phyloP scores from a whole-genome alignment of 2,329 filamentous ascomycete species.

The Sarocladium brachiariae region DNA sequence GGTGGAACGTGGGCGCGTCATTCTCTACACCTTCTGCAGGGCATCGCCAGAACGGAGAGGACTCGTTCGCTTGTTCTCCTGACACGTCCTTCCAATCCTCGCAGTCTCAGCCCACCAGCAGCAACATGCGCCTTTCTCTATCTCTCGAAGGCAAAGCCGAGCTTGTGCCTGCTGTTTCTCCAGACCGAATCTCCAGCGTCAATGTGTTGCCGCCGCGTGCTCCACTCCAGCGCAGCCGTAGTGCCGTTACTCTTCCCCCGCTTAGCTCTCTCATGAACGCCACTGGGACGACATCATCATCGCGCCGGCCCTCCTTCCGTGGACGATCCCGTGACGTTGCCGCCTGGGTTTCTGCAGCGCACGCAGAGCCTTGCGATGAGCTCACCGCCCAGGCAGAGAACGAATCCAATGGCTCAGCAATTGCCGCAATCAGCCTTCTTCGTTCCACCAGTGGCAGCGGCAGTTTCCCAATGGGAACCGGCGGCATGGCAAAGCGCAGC shows the following conservation, averaged over 20 bases:
- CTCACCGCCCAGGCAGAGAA: slow-evolving; percentile 75
- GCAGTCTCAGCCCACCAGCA: slow-evolving; percentile 48
- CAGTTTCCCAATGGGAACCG: slow-evolving; percentile 42
- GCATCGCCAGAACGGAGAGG: slow-evolving; percentile 26
- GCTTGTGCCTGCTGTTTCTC: slow-evolving; percentile 48
- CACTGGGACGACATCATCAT: background rate
- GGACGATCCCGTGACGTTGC: slow-evolving; percentile 81
- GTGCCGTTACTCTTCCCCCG: slow-evolving; percentile 42
- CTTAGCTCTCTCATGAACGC: slow-evolving; percentile 6
- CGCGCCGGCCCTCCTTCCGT: slow-evolving; percentile 28
- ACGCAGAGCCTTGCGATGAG: slow-evolving; percentile 70
- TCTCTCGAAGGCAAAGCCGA: slow-evolving; percentile 90
- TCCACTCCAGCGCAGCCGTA: slow-evolving; percentile 61
- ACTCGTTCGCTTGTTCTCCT: slow-evolving; percentile 26
- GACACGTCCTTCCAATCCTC: slow-evolving; percentile 30
- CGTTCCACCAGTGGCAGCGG: slow-evolving; percentile 52
- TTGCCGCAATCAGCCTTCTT: slow-evolving; percentile 74
- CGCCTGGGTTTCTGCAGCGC: slow-evolving; percentile 87
- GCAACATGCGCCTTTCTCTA: slow-evolving; percentile 70
- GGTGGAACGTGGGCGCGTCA: slow-evolving; percentile 48
- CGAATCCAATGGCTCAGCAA: slow-evolving; percentile 71
- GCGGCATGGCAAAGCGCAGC: slow-evolving; percentile 51
- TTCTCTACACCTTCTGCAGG: slow-evolving; percentile 15
- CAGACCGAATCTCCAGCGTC: background rate
- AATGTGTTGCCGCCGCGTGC: slow-evolving; percentile 24